Conservation (phyloP, 108 stramenopile species). For the Cylindrotheca closterium region DNA sequence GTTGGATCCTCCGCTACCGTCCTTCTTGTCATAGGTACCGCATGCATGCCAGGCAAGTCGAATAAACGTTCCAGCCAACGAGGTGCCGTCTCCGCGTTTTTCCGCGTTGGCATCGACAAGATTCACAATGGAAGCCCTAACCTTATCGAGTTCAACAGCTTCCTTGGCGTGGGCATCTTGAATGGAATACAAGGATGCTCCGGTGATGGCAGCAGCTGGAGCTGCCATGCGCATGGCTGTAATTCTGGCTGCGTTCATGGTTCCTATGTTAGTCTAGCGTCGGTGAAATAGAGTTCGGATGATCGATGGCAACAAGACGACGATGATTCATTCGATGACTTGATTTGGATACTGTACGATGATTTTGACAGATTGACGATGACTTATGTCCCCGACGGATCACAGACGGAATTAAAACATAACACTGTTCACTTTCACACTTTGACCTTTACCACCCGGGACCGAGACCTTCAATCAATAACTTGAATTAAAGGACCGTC, state of each 20-base stretch:
- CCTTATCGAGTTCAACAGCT: conserved; percentile 59
- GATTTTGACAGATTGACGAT: too few relatives aligned
- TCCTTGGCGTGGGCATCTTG: conserved; percentile 37
- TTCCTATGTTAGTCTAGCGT: too few relatives aligned
- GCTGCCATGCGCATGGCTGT: conserved; percentile 31
- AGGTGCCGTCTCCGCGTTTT: conserved; percentile 76
- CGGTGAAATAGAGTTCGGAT: too few relatives aligned
- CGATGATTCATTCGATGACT: too few relatives aligned
- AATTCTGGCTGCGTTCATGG: background rate
- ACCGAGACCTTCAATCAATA: too few relatives aligned
- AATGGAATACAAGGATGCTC: conserved; percentile 18
- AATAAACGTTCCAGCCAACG: conserved; percentile 74
- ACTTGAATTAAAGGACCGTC: too few relatives aligned
- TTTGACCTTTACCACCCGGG: too few relatives aligned
- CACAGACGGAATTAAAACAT: too few relatives aligned
- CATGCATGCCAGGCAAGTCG: conserved; percentile 95
- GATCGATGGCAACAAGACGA: too few relatives aligned
- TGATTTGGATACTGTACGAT: too few relatives aligned
- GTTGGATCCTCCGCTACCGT: conserved; percentile 88
- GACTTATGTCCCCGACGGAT: too few relatives aligned
- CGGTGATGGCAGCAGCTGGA: conserved; percentile 29
- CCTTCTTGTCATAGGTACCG: conserved; percentile 79
- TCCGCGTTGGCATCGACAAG: conserved; percentile 77
- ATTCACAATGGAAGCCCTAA: conserved; percentile 66
- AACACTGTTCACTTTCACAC: too few relatives aligned